Conservation (phyloP, 208 protist genomes). For the Lotmaria passim region DNA sequence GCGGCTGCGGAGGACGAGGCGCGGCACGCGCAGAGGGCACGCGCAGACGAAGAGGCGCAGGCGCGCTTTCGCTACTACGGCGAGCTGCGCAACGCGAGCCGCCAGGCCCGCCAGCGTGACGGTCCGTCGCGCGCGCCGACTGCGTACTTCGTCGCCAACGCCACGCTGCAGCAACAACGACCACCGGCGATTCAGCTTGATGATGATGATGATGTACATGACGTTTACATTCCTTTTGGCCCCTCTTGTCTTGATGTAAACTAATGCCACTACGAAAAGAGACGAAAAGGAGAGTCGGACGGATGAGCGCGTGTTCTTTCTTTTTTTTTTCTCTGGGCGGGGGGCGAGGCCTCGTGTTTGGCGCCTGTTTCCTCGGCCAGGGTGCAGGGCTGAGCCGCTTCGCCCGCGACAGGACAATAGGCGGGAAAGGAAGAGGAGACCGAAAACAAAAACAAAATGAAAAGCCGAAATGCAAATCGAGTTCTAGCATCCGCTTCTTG, state of each 20-base stretch:
- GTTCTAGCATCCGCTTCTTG: too few species aligned
- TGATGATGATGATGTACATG: constrained; percentile 23
- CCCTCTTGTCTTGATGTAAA: background rate
- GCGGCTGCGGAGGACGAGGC: constrained; percentile 43
- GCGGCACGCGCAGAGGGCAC: constrained; percentile 32
- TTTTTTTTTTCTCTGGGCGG: too few species aligned
- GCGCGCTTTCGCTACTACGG: constrained; percentile 53
- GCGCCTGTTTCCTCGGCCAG: too few species aligned
- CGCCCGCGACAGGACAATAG: too few species aligned
- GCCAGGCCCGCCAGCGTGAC: constrained; percentile 24
- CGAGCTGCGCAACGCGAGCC: constrained; percentile 26
- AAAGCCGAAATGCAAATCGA: too few species aligned
- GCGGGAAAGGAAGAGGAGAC: too few species aligned
- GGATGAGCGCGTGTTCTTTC: too few species aligned
- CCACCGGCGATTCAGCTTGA: background rate
- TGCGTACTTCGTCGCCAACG: constrained; percentile 25
- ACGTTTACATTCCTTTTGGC: constrained; percentile 37
- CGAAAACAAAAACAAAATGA: background rate
- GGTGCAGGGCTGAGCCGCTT: too few species aligned
- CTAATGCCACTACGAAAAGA: background rate
- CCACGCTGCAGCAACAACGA: background rate
- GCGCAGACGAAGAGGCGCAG: constrained; percentile 31
- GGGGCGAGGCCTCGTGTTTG: background rate
- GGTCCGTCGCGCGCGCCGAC: constrained; percentile 16
- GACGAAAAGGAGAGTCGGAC: background rate